A percentile compares a stretch with the other conserved stretches of the same genome.
phyloP scores from a whole-genome alignment of 2,329 filamentous ascomycete genomes.

The Ophiostoma populinum region DNA sequence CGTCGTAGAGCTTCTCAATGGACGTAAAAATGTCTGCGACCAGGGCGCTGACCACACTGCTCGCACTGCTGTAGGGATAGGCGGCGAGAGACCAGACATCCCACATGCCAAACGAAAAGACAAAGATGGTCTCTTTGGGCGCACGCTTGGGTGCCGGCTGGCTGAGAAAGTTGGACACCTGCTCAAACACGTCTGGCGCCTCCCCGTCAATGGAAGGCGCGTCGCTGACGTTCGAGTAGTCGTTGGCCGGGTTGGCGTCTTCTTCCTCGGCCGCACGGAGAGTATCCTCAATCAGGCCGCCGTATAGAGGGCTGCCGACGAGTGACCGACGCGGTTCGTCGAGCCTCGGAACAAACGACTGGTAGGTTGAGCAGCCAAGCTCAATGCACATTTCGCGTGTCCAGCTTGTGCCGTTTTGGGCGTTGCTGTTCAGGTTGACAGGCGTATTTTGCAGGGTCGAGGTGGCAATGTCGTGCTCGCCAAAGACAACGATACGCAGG shows the following conservation, averaged over 20 bases:
- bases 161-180: slow-evolving; percentile 29
- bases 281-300: slow-evolving; percentile 22
- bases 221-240: slow-evolving; percentile 26
- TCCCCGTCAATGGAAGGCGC: slow-evolving; percentile 24
- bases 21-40: slow-evolving; percentile 25
- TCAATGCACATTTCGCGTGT: slow-evolving; percentile 30
- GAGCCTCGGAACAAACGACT: slow-evolving; percentile 26
- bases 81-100: slow-evolving; percentile 35
- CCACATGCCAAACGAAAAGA: slow-evolving; percentile 37
- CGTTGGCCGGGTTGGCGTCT: slow-evolving; percentile 17
- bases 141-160: slow-evolving; percentile 17
- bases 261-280: slow-evolving; percentile 17
- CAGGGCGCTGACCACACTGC: slow-evolving; percentile 20
- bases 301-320: slow-evolving; percentile 38
- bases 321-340: slow-evolving; percentile 19
- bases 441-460: slow-evolving; percentile 9
- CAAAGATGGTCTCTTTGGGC: slow-evolving; percentile 32
- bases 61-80: slow-evolving; percentile 23
- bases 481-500: slow-evolving; percentile 34
- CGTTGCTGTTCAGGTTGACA: slow-evolving; percentile 5
- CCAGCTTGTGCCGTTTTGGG: slow-evolving; percentile 21
- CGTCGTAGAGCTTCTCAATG: slow-evolving; percentile 28
- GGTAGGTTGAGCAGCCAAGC: slow-evolving; percentile 28
- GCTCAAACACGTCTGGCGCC: slow-evolving; percentile 25
- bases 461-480: slow-evolving; percentile 28